Base-by-base conservation (phyloP, 2,329 filamentous ascomycete species). In the Diaporthe citriasiana region DNA sequence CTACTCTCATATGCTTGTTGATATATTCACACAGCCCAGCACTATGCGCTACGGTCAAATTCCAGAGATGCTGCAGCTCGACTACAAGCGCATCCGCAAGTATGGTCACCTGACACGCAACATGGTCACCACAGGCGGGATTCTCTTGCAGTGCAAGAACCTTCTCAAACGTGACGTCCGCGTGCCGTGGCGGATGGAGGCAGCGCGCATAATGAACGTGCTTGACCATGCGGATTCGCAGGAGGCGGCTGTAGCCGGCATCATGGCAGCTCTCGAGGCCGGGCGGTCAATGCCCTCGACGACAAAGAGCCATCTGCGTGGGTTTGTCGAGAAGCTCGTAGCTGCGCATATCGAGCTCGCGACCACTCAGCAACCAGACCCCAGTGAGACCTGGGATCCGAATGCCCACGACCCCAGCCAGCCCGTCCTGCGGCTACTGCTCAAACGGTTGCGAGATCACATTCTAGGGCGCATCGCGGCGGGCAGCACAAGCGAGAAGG, bases 61-160 rank as follows among this genome's bases (percentile, higher is more conserved):
- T 1, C 94, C 94, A 0, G 94, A 96, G 80, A 95, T 94, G 75
- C 88, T 97, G 27, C 86, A 87, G 19, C 88, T 96, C 1, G 94
- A 97, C 78, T 81, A 86, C 53, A 88, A 87, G 70, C 92, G 94
- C 22, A 89, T 94, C 55, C 82, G 84, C 3, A 86, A 87, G 30
- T 87, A 91, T 63, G 89, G 91, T 12, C 81, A 84, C 35, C 86
- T 91, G 73, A 87, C 91, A 0, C 83, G 92, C 59, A 89, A 91
- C 57, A 92, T 96, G 78, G 89, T 94, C 30, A 93, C 93, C 1
- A 89, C 93, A 4, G 93, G 93, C 1, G 92, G 93, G 0, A 92
- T 96, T 63, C 85, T 95, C 38, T 84, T 96, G 19, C 94, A 95
- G 69, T 93, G 92, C 82, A 97, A 97, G 85, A 96, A 95, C 78